Base-by-base conservation (phyloP, 805 yeast species). In the Barnettozyma siamensis region DNA sequence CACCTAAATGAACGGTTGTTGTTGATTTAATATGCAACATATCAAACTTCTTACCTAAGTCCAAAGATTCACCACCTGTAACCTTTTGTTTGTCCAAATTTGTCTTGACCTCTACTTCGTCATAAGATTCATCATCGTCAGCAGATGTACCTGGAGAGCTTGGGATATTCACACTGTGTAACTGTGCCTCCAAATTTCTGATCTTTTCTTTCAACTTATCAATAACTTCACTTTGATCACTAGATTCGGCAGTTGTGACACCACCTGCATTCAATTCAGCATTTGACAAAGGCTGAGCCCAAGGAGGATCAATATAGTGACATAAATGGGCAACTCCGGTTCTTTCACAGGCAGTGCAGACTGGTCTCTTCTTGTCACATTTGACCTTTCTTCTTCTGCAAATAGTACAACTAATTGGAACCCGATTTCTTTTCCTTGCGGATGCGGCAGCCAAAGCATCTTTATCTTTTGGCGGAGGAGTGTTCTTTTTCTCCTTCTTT, bases 301-400 rank as follows among this genome's bases (percentile, higher is more conserved):
- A 76, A n/a, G 69, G 63, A 32, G 79, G 82, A 46, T 74, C 80
- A 49, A 76, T 64, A 48, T 75, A 76, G 39, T 73, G 75, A 44
- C 82, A 76, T 16, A 76, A 58, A 52, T 76, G 80, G 7, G 72
- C 72, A 13, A 76, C 80, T 3, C 80, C 80, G 13, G 77, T 75
- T 50, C 73, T 72, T 28, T 69, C 66, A 62, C 82, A 76, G 42
- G 73, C 75, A 8, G 73, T 64, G 56, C 82, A 76, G 38, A 73
- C 75, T 1, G 82, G 82, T 47, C 75, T 68, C 34, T 66, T 65
- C 45, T 69, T 66, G 48, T 69, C 73, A 59, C 75, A 70, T 36
- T 70, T 72, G 13, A 74, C 75, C 47, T 74, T 74, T 41, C 76
- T 58, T 50, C 69, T 63, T 43, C 76, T 64, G 51, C 80, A 74